Percentiles rank a stretch among this genome's conserved stretches.
phyloP scores from a whole-genome alignment of 805 yeast genomes.

The Lachancea kluyveri region DNA sequence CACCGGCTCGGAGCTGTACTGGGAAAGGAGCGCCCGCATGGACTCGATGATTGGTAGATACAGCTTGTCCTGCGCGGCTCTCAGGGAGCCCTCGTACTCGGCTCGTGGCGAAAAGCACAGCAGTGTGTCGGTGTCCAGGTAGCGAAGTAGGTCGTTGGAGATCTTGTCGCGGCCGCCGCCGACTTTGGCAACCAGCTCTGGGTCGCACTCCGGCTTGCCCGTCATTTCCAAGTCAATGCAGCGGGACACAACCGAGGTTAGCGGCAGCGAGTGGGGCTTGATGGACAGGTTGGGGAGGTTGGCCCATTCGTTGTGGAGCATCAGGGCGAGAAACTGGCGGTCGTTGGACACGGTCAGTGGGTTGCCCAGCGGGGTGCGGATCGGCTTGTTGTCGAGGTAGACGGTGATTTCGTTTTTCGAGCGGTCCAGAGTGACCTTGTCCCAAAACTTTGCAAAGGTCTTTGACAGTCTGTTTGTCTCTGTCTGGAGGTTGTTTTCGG shows the following conservation, averaged over 20 bases:
- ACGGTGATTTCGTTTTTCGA: slow-evolving; percentile 39
- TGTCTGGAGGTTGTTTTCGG: slow-evolving; percentile 47
- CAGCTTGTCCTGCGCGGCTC: slow-evolving; percentile 70
- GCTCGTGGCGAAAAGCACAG: slow-evolving; percentile 73
- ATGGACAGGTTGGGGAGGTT: slow-evolving; percentile 58
- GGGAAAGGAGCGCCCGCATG: slow-evolving; percentile 54
- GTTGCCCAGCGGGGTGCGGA: slow-evolving; percentile 81
- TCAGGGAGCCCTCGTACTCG: slow-evolving; percentile 78
- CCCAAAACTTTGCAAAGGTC: slow-evolving; percentile 77
- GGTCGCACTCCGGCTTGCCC: slow-evolving; percentile 32
- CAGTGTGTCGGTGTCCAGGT: slow-evolving; percentile 91
- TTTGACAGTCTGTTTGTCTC: slow-evolving; percentile 67
- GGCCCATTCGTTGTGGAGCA: slow-evolving; percentile 86
- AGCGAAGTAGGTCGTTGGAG: slow-evolving; percentile 59
- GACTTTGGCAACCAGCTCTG: slow-evolving; percentile 50
- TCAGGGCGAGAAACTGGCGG: slow-evolving; percentile 59
- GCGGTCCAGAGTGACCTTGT: slow-evolving; percentile 44
- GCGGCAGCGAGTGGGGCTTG: slow-evolving; percentile 74
- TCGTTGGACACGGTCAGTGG: slow-evolving; percentile 54
- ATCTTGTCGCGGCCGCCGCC: slow-evolving; percentile 54
- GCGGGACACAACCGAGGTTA: slow-evolving; percentile 82
- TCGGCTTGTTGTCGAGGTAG: slow-evolving; percentile 65
- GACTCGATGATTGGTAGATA: slow-evolving; percentile 70
- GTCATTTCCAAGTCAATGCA: slow-evolving; percentile 66
- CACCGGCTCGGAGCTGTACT: slow-evolving; percentile 26